These are phyloP conservation scores for Lasiodiplodia citricola DNA, from an alignment of 2,329 filamentous ascomycete species.

Conservation along the genomic window DNA sequence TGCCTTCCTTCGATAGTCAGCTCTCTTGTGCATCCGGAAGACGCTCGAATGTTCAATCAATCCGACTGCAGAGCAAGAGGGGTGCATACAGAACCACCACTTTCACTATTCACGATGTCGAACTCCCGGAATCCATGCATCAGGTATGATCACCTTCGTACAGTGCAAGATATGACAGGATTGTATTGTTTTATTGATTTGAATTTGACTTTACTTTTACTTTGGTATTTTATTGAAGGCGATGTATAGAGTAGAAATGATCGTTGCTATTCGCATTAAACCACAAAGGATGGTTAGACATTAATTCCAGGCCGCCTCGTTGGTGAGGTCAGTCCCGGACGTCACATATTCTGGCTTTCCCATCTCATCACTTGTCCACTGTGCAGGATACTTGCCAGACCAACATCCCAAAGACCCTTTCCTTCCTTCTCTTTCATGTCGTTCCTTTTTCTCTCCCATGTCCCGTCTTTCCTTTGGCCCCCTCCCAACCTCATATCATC, in stretches of 20 bases:
- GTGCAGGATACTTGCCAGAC: neutral
- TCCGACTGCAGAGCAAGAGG: no score
- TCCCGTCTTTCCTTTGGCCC: neutral
- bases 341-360: neutral
- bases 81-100: no score
- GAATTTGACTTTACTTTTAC: no score
- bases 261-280: neutral
- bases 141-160: no score
- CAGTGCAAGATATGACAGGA: no score
- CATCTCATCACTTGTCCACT: neutral
- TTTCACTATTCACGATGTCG: no score
- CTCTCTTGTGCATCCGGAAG: no score
- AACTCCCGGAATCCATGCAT: rapidly evolving
- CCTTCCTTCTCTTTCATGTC: neutral
- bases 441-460: neutral
- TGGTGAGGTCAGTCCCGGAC: neutral
- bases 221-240: neutral
- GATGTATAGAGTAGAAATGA: neutral
- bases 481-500: neutral
- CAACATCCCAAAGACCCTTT: neutral
- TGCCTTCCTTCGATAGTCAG: no score
- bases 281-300: constrained; percentile 5
- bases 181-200: no score
- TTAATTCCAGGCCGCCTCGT: constrained; percentile 1
- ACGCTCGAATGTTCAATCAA: no score